Evolutionary conservation across 2,329 filamentous ascomycete genomes (phyloP).

Genomic region (Pseudocercospora ulei): DNA sequence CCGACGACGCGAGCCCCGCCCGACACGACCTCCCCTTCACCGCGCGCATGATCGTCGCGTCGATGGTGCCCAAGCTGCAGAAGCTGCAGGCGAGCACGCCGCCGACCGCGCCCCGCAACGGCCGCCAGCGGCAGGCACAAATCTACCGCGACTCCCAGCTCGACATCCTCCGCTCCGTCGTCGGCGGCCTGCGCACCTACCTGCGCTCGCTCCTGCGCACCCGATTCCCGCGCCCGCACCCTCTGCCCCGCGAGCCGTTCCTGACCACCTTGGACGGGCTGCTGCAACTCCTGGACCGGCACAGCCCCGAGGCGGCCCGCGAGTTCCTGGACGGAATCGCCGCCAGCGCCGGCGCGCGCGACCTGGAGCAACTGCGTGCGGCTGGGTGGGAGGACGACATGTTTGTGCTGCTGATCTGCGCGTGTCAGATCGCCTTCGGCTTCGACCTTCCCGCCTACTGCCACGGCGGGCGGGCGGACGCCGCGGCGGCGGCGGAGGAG

Average conservation of each 20-base stretch:
- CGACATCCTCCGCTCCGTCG: constrained; percentile 28
- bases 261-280: constrained; percentile 31
- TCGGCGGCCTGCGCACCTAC: constrained; percentile 26
- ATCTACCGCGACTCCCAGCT: constrained; percentile 40
- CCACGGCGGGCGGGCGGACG: constrained; percentile 4
- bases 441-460: constrained; percentile 22
- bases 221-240: constrained; percentile 7
- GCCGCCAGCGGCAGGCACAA: constrained; percentile 37
- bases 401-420: constrained; percentile 33
- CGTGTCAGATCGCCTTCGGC: constrained; percentile 20
- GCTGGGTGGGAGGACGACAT: constrained; percentile 35
- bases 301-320: constrained; percentile 14
- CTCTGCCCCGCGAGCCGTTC: constrained; percentile 15
- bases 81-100: constrained; percentile 28
- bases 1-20: constrained; percentile 21
- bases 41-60: constrained; percentile 32
- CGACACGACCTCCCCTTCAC: constrained; percentile 31
- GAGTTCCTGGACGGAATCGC: constrained; percentile 32
- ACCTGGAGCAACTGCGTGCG: constrained; percentile 28
- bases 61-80: constrained; percentile 31
- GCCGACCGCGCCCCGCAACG: constrained; percentile 29
- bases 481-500: constrained; percentile 14
- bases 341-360: constrained; percentile 27
- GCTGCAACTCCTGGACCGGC: constrained; percentile 35
- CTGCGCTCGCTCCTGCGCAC: constrained; percentile 24